Evolutionary conservation across 2,329 filamentous ascomycete genomes (phyloP).

Genomic region (Aspergillus sp.): DNA sequence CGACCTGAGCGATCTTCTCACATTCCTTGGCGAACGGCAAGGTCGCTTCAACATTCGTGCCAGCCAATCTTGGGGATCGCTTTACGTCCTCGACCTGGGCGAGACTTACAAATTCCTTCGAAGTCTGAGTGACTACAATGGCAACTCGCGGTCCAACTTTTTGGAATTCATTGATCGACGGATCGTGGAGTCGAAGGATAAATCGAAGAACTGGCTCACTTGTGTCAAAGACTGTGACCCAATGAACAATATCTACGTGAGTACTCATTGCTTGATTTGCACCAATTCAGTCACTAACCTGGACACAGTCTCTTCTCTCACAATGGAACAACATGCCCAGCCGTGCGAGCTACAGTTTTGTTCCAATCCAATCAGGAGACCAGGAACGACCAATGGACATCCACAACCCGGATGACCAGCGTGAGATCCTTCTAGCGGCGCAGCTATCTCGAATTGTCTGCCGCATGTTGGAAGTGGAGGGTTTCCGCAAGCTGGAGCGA

Average conservation of each 20-base stretch:
- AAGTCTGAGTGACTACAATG: conserved; percentile 38
- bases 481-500: conserved; percentile 44
- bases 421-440: conserved; percentile 43
- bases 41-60: conserved; percentile 46
- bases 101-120: conserved; percentile 44
- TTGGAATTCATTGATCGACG: conserved; percentile 46
- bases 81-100: conserved; percentile 44
- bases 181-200: conserved; percentile 45
- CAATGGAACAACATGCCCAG: conserved; percentile 49
- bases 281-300: conserved; percentile 3
- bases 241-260: conserved; percentile 41
- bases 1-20: conserved; percentile 38
- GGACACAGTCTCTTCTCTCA: conserved; percentile 39
- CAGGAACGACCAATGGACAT: conserved; percentile 42
- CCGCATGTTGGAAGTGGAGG: conserved; percentile 48
- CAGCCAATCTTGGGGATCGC: conserved; percentile 41
- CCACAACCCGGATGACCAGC: conserved; percentile 33
- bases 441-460: conserved; percentile 48
- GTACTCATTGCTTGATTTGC: conserved; percentile 13
- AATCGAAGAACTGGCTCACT: conserved; percentile 45
- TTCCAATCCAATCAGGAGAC: conserved; percentile 28
- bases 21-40: conserved; percentile 38
- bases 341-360: conserved; percentile 44
- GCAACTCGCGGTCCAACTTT: conserved; percentile 39
- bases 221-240: conserved; percentile 43